phyloP scores from a whole-genome alignment of 306 rosid genomes.

The Cyamopsis tetragonoloba region DNA sequence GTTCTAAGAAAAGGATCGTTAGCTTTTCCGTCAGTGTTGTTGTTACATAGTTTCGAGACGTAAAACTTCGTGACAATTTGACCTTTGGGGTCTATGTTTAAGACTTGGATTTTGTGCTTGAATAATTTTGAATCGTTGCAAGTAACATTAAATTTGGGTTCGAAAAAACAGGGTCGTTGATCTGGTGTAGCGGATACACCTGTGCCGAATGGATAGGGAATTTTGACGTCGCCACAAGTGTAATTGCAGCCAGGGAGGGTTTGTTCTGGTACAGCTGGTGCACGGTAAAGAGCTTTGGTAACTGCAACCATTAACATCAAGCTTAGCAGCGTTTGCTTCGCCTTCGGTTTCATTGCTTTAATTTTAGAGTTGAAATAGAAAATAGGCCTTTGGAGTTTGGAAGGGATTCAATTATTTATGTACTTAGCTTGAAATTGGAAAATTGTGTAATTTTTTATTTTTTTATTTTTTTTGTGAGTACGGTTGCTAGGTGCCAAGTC shows the following conservation, averaged over 20 bases:
- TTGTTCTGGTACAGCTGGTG: neutral
- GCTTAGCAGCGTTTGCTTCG: too few species aligned
- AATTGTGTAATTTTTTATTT: too few species aligned
- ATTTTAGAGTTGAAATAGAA: too few species aligned
- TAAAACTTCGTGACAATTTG: neutral
- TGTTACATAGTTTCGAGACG: neutral
- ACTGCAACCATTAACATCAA: neutral
- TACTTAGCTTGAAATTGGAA: too few species aligned
- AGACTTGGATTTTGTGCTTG: neutral
- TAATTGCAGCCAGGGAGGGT: slow-evolving; percentile 16
- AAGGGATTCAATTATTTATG: neutral
- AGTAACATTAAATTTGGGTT: neutral
- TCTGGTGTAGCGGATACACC: neutral
- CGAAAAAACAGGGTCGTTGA: neutral
- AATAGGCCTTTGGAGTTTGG: neutral
- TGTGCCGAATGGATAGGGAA: slow-evolving; percentile 54
- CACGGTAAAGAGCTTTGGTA: too few species aligned
- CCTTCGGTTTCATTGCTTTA: too few species aligned
- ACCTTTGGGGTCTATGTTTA: slow-evolving; percentile 7
- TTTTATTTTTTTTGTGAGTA: too few species aligned
- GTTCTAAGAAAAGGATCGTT: neutral
- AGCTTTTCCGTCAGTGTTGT: neutral
- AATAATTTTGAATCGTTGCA: neutral
- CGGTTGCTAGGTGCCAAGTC: too few species aligned
- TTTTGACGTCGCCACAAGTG: slow-evolving; percentile 34